These are phyloP conservation scores for Phytophthora boehmeriae DNA, from an alignment of 352 stramenopile genomes.

Conservation along the genomic window DNA sequence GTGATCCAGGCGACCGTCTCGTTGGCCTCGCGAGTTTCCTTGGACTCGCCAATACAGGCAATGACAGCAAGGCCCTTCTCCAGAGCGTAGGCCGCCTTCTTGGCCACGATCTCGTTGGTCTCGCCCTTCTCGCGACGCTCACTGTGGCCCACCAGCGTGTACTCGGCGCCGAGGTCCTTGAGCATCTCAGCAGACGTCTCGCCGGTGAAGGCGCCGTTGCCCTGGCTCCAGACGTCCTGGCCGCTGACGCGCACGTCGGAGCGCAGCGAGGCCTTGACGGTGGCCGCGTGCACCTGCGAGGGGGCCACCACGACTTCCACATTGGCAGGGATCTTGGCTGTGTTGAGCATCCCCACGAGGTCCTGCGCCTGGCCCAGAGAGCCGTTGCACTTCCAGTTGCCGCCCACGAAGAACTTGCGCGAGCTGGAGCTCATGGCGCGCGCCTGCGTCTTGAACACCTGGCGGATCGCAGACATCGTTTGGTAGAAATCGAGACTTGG, in stretches of 20 bases:
- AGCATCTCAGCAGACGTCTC: slow-evolving; percentile 98
- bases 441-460: slow-evolving; percentile 50
- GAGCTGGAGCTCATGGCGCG: slow-evolving; percentile 70
- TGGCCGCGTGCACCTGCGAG: slow-evolving; percentile 90
- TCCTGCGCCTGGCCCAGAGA: slow-evolving; percentile 69
- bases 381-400: slow-evolving; percentile 99
- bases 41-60: slow-evolving; percentile 97
- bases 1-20: slow-evolving; percentile 95
- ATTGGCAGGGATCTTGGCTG: slow-evolving; percentile 71
- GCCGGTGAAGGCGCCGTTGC: slow-evolving; percentile 97
- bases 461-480: slow-evolving; percentile 54
- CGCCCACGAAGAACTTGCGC: slow-evolving; percentile 98
- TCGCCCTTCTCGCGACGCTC: slow-evolving; percentile 95
- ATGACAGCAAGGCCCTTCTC: slow-evolving; percentile 95
- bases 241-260: slow-evolving; percentile 79
- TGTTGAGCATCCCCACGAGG: slow-evolving; percentile 85
- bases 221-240: slow-evolving; percentile 95
- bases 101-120: slow-evolving; percentile 90
- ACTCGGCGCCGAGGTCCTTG: slow-evolving; percentile 94
- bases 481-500: slow-evolving; percentile 48
- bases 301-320: slow-evolving; percentile 98
- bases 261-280: slow-evolving; percentile 66
- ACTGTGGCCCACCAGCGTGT: slow-evolving; percentile 96
- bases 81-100: slow-evolving; percentile 94
- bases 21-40: slow-evolving; percentile 92